A percentile compares a stretch with the other conserved stretches of the same genome.
Conservation (phyloP, 164 flowering plant species). For the Tetracentron sinense region DNA sequence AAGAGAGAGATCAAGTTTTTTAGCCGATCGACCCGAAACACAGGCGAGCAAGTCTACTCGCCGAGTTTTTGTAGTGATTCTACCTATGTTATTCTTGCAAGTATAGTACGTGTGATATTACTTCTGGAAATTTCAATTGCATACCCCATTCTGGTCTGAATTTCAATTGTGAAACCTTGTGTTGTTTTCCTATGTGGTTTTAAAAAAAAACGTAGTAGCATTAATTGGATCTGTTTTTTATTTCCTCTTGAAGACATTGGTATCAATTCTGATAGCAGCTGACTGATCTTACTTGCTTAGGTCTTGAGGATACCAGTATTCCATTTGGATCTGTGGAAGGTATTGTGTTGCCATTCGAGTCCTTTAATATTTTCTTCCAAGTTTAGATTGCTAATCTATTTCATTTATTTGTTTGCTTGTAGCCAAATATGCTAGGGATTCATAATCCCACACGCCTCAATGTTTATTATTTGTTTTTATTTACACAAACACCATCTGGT, state of each 20-base stretch:
- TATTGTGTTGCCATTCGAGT: conserved; percentile 19
- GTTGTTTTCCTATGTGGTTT: not conserved
- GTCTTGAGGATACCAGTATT: conserved; percentile 66
- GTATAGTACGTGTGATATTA: no score
- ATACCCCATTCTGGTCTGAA: not conserved
- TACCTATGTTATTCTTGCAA: no score
- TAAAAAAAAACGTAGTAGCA: not conserved
- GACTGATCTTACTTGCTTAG: conserved; percentile 29
- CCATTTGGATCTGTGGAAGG: conserved; percentile 86
- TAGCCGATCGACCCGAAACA: no score
- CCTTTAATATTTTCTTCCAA: not conserved
- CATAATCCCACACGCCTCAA: not conserved
- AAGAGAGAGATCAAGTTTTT: no score
- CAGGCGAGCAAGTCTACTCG: no score
- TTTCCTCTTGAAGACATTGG: not conserved
- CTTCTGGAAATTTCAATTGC: not conserved
- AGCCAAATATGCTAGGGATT: no score
- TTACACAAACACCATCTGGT: not conserved
- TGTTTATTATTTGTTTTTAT: not conserved
- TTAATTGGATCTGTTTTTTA: not conserved
- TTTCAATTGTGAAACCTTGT: not conserved
- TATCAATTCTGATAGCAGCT: conserved; percentile 6
- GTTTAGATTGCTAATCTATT: no score
- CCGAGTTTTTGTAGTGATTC: no score
- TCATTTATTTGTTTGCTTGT: no score